Evolutionary conservation across 2,329 filamentous ascomycete species (phyloP), one percentile per base, ranked within the genome.

Genomic region (Neodidymelliopsis sp.): DNA sequence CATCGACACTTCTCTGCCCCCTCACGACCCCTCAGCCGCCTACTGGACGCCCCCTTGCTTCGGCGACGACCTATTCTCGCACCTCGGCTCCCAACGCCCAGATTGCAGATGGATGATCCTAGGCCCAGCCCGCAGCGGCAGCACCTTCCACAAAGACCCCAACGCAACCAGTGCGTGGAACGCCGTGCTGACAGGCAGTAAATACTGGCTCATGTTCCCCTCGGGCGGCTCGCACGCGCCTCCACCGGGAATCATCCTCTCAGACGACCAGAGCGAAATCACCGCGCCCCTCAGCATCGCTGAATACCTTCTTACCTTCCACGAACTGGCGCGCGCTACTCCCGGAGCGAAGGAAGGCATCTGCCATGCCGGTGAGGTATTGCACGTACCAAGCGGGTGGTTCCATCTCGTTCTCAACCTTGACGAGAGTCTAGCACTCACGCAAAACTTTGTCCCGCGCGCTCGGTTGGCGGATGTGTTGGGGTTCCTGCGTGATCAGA

Each of bases 141-240:
- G 90, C 59, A 97, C 92, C 4, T 97, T 97, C 69, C 93, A 97
- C 77, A 97, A 97, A 70, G 85, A 87, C 61, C 84, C 84, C 2
- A 86, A 87, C 66, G 83, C 82, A 2, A 86, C 86, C 75, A 88
- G 86, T 62, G 93, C 94, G 0, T 97, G 93, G 94, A 97, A 97
- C 69, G 93, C 92, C 1, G 90, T 97, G 11, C 79, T 97, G 20
- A 85, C 88, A 50, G 94, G 93, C 4, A 84, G 87, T 24, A 97
- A 97, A 69, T 97, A 97, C 78, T 97, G 94, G 93, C 93, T 97
- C 71, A 95, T 97, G 91, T 97, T 97, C 67, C 91, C 91, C 0
- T 88, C 89, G 0, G 84, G 84, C 0, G 71, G 78, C 1, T 75
- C 75, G 13, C 69, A 81, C 5, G 83, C 85, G 0, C 80, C 86